These are phyloP conservation scores for Podospora didyma DNA, from an alignment of 495 filamentous ascomycete species.

Conservation along the genomic window DNA sequence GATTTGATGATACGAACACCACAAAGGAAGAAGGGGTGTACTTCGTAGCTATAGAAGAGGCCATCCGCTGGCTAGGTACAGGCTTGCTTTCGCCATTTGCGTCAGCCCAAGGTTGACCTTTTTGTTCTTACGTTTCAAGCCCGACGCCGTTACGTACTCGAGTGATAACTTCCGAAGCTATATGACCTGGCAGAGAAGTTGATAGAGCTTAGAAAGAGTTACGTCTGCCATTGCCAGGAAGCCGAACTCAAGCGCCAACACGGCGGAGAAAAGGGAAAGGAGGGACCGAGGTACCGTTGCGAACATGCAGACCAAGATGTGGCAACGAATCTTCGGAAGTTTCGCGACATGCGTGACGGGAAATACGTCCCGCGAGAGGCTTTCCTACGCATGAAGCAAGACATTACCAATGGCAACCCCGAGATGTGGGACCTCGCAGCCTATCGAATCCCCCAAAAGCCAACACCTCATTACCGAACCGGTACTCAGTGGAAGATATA, in stretches of 20 bases:
- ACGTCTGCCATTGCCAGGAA: conserved; percentile 80
- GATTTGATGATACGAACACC: not conserved
- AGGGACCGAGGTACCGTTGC: too few relatives aligned
- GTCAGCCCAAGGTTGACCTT: too few relatives aligned
- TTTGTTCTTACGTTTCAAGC: too few relatives aligned
- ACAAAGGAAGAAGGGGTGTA: not conserved
- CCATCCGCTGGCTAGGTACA: not conserved
- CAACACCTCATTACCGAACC: conserved; percentile 73
- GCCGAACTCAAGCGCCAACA: conserved; percentile 76
- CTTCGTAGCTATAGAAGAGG: not conserved
- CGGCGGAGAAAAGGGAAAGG: conserved; percentile 58
- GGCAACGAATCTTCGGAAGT: conserved; percentile 69
- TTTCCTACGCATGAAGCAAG: conserved; percentile 85
- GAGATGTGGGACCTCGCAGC: conserved; percentile 84
- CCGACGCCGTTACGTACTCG: not conserved
- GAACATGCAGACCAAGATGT: conserved; percentile 47
- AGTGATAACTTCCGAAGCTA: not conserved
- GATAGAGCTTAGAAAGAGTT: conserved; percentile 65
- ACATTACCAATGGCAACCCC: conserved; percentile 70
- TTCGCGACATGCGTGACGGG: conserved; percentile 73
- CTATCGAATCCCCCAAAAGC: conserved; percentile 74
- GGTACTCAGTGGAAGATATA: conserved; percentile 90
- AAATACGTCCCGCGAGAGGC: conserved; percentile 68
- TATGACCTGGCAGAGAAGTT: not conserved
- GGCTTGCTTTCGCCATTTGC: not conserved